Base-by-base conservation (phyloP, 805 yeast species). In the Starmerella sirachaensis region DNA sequence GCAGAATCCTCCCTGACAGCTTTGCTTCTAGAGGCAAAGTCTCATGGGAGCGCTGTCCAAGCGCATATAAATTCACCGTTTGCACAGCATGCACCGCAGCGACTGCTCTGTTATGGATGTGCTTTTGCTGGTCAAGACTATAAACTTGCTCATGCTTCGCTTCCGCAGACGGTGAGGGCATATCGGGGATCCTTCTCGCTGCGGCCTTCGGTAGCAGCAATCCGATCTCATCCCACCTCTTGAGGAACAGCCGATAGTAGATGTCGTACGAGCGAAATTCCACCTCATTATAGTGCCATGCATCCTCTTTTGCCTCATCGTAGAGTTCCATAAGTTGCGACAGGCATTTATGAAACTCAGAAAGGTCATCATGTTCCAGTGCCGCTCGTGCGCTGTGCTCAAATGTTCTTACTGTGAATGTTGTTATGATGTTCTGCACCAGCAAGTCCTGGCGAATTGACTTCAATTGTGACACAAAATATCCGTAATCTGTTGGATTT, bases 291-390 rank as follows among this genome's bases (percentile, higher is more conserved):
- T 11, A 7, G 10, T 16, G 13, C 25, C 14, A 6, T 9, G 23
- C 25, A 4, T 2, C 8, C 21, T 16, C 22, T 3, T 24, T 13
- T 3, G 32, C 21, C 19, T 21, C 34, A 14, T 36, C 19, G 31
- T 41, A 36, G 12, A 40, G 37, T 12, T 69, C 64, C 45, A 72
- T 72, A 35, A 91, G 60, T 50, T 84, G 83, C 12, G 93, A 74
- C 57, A 81, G 93, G 56, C 97, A 91, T 57, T 88, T 96, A 61
- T 91, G 91, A 57, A 81, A 85, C 57, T 91, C 97, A 8, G 96
- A 96, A 45, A 88, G 60, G 57, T 88, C 98, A 28, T 71, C 68
- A 53, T 79, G 76, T 48, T 76, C 79, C 26, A 88, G 68, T 0
- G 96, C 93, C n/a, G 86, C 63, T 33, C 85, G 71, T 4, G 91